Evolutionary conservation across 1,284 basidiomycete species (phyloP).

Genomic region (Malassezia furfur): DNA sequence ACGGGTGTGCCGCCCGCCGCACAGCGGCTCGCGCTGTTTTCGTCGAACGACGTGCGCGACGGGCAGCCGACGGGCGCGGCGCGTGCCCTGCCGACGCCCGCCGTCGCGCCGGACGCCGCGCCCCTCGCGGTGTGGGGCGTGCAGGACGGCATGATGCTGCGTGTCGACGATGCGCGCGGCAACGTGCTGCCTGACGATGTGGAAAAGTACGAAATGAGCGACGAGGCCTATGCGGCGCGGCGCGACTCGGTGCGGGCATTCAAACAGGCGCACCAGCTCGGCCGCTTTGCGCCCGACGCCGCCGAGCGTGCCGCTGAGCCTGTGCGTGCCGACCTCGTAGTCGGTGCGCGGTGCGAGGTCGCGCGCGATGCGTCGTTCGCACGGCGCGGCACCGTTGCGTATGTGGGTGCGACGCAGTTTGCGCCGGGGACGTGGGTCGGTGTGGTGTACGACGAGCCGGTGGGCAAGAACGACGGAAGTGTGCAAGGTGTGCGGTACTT

Average conservation of each 20-base stretch:
- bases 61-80: background rate
- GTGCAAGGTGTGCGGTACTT: conserved; percentile 81
- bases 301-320: conserved; percentile 6
- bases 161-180: background rate
- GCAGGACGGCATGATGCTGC: conserved; percentile 3
- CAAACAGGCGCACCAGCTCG: conserved; percentile 78
- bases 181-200: conserved; percentile 4
- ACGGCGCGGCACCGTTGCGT: conserved; percentile 73
- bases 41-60: background rate
- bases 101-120: background rate
- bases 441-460: conserved; percentile 88
- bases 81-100: background rate
- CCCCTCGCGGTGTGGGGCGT: conserved; percentile 1
- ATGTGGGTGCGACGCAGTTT: conserved; percentile 72
- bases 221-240: conserved; percentile 16
- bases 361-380: conserved; percentile 52
- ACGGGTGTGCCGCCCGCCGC: conserved; percentile 11
- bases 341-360: conserved; percentile 71
- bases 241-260: conserved; percentile 76
- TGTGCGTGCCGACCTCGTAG: conserved; percentile 52
- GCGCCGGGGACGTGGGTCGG: conserved; percentile 69
- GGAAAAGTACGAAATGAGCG: conserved; percentile 12
- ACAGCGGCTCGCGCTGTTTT: conserved; percentile 4
- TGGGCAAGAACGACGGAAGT: conserved; percentile 91
- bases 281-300: conserved; percentile 61